phyloP scores from a whole-genome alignment of 2,329 filamentous ascomycete species.

The Madurella fahalii region DNA sequence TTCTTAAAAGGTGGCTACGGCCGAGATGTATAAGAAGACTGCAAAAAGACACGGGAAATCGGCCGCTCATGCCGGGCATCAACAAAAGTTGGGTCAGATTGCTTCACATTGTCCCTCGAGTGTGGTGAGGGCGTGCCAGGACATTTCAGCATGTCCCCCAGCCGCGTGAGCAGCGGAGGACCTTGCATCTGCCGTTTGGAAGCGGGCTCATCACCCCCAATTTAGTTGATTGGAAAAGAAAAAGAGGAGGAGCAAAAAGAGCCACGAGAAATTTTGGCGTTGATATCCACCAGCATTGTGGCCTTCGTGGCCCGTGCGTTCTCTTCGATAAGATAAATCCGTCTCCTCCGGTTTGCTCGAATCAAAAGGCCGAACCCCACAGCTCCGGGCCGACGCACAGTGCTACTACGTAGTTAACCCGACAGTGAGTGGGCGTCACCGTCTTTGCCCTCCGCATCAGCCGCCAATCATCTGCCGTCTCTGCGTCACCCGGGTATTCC shows the following conservation, averaged over 20 bases:
- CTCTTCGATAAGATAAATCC: conserved; percentile 1
- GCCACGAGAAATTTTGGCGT: conserved; percentile 8
- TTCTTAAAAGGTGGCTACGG: no score
- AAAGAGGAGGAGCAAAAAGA: conserved; percentile 27
- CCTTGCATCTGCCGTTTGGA: conserved; percentile 44
- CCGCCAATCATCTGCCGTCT: not conserved
- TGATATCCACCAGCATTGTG: conserved; percentile 1
- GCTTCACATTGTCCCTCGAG: conserved; percentile 58
- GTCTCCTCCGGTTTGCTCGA: not conserved
- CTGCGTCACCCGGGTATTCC: not conserved
- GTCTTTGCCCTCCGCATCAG: not conserved
- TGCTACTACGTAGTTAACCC: no score
- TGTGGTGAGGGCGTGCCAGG: conserved; percentile 58
- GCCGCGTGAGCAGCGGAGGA: conserved; percentile 47
- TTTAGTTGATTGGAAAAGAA: conserved; percentile 67
- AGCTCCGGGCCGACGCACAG: not conserved
- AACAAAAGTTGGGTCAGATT: conserved; percentile 57
- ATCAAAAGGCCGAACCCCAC: not conserved
- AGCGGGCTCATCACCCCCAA: conserved; percentile 73
- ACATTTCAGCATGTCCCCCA: conserved; percentile 58
- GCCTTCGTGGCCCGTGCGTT: not conserved
- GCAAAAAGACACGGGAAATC: no score
- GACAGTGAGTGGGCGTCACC: not conserved
- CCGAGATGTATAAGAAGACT: not conserved
- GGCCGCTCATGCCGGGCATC: conserved; percentile 24